Base-by-base conservation (phyloP, 2,329 filamentous ascomycete species). In the Monilinia laxa region DNA sequence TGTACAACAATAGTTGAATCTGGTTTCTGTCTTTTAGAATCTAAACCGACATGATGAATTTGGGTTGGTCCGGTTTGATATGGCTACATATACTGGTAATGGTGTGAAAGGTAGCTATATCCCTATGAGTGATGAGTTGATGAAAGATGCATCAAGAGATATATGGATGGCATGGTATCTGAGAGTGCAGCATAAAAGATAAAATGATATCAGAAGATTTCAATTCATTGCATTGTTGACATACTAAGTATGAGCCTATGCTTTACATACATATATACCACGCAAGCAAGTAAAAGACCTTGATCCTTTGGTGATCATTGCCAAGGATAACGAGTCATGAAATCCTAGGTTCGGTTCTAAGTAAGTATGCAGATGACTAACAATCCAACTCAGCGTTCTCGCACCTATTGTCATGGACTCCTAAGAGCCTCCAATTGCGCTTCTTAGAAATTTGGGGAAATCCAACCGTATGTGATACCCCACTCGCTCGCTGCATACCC, bases 1-100 rank as follows among this genome's bases (percentile, higher is more conserved):
- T 62, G 58, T 62, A 62, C 58, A 62, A 62, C 45, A 62, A 25
- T 62, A 51, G 58, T 62, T 51, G 58, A 60, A 62, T 51, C 58
- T 62, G 58, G 58, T 52, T 60, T 51, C 58, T 60, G 57, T 62
- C 45, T 62, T 52, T 58, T 38, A 25, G 51, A 51, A 62, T 62
- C 47, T 62, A 25, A 51, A 51, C 47, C 28, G 28, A 62, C 45
- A 16, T 38, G 53, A 51, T 51, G 58, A 45, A 47, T 51, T 51
- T 62, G 45, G 45, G 45, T 62, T 25, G 58, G 53, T 23, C 16
- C 5, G 53, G 58, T n/a, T 23, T 51, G 28, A 51, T 62, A 20
- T 51, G 45, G 45, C 45, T 25, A 51, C 10, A 20, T 40, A 9
- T 25, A n/a, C 25, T 49, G 45, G 58, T 35, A 51, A 38, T 51